Percentiles rank a stretch among this genome's conserved stretches.
Conservation (phyloP, 2,329 filamentous ascomycete species). For the Penicillium concentricum region DNA sequence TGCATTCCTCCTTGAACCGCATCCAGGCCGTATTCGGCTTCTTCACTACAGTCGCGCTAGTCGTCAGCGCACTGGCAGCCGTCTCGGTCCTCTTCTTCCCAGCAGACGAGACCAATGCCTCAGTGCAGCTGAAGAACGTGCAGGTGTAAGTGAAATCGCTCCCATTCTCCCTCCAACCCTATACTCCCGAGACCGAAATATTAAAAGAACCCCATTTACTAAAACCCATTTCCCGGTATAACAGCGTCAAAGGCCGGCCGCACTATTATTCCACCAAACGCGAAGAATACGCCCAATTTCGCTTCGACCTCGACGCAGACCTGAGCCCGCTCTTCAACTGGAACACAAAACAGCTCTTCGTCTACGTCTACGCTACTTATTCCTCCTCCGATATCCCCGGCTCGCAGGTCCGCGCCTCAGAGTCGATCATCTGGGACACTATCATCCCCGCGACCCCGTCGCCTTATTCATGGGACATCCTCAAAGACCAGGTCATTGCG, state of each 20-base stretch:
- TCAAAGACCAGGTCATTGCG: slow-evolving; percentile 32
- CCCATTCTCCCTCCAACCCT: neutral
- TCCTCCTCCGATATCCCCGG: slow-evolving; percentile 38
- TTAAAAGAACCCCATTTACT: neutral
- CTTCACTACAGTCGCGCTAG: slow-evolving; percentile 91
- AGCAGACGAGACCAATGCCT: slow-evolving; percentile 56
- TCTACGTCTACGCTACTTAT: slow-evolving; percentile 85
- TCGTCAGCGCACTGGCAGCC: slow-evolving; percentile 75
- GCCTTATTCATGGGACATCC: slow-evolving; percentile 40
- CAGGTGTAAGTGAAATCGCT: slow-evolving; percentile 67
- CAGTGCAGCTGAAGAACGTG: slow-evolving; percentile 57
- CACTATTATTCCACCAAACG: slow-evolving; percentile 92
- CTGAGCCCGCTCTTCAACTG: slow-evolving; percentile 91
- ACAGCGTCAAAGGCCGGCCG: slow-evolving; percentile 81
- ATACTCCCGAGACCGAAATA: neutral
- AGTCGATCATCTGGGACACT: slow-evolving; percentile 91
- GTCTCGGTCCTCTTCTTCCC: slow-evolving; percentile 67
- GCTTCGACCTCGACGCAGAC: slow-evolving; percentile 91
- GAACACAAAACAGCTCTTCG: slow-evolving; percentile 98
- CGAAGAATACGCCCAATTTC: slow-evolving; percentile 93
- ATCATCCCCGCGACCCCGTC: slow-evolving; percentile 72
- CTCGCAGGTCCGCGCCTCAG: slow-evolving; percentile 33
- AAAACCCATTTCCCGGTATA: neutral
- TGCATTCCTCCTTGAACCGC: slow-evolving; percentile 86
- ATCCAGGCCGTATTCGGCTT: slow-evolving; percentile 93